phyloP scores from a whole-genome alignment of 176 grass and related monocot species.

The Musa troglodytarum region DNA sequence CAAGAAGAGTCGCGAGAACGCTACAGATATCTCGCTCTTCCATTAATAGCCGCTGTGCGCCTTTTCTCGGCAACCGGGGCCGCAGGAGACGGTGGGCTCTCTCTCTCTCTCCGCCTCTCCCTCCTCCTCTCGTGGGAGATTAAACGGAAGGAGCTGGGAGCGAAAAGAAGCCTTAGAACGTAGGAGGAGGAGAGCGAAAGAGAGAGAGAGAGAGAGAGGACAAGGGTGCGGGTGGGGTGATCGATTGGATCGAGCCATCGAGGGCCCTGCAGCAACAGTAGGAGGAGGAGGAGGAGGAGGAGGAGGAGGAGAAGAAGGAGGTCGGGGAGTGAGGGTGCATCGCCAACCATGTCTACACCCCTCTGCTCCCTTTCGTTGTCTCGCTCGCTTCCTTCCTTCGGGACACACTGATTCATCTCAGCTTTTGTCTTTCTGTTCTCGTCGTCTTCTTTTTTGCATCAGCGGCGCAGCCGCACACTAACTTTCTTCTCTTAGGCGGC shows the following conservation, averaged over 20 bases:
- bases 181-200: slow-evolving; percentile 27
- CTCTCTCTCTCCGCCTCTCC: neutral
- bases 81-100: neutral
- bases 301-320: neutral
- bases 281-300: neutral
- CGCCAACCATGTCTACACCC: neutral
- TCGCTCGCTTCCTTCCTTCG: neutral
- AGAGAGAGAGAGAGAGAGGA: slow-evolving; percentile 17
- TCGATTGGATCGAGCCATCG: slow-evolving; percentile 2
- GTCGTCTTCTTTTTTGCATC: neutral
- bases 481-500: too few species aligned
- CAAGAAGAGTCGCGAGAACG: neutral
- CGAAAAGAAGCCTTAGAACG: slow-evolving; percentile 16
- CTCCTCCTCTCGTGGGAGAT: neutral
- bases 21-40: neutral
- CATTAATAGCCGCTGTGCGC: neutral
- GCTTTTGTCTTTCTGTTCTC: too few species aligned
- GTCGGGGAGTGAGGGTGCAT: slow-evolving; percentile 5
- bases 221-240: slow-evolving; percentile 1
- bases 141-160: neutral
- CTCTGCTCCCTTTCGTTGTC: neutral
- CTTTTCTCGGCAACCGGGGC: neutral
- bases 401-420: too few species aligned
- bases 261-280: neutral
- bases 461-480: neutral